Base-by-base conservation (phyloP, 306 rosid species). In the Quercus parvula region DNA sequence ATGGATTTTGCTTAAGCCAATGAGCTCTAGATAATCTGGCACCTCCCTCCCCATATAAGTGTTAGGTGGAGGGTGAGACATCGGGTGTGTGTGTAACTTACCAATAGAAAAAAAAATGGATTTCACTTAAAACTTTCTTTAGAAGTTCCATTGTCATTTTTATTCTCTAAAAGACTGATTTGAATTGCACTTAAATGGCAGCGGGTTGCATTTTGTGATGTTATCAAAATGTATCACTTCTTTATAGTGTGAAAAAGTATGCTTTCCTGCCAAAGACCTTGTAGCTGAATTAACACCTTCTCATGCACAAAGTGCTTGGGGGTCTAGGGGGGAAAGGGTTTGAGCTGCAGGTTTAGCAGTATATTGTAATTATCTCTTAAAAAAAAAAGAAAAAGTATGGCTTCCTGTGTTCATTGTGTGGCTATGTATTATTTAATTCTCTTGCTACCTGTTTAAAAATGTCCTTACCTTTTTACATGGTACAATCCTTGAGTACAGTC, bases 281-380 rank as follows among this genome's bases (percentile, higher is more conserved):
- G 3, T 8, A 41, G 1, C 3, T 41, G 3, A 41, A 41, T 41
- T 41, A 0, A 0, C 10, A 7, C 11, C 0, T 41, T 0, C 11
- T 41, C 11, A 41, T 41, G 1, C 46, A 41, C 46, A 41, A 41
- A 41, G 46, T 41, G 46, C 11, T 41, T 7, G 11, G 0, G 11
- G 11, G 1, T 41, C 0, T 41, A 38, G 1, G 11, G 11, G 3
- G 0, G 11, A 38, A 38, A 38, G 11, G 11, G 11, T 41, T 41
- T 0, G 0, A 41, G 11, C 1, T 38, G 2, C 0, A 38, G 46
- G 0, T 0, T 38, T 38, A 38, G 2, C 11, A 38, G 2, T 38
- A 38, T 41, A 11, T 41, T 41, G 46, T 41, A 41, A 41, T 41
- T 7, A 41, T 41, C 11, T 38, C 46, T 41, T 0, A 8, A 38